Evolutionary conservation across 345 rosid genomes (phyloP).

Genomic region (Rhodamnia rubescens): DNA sequence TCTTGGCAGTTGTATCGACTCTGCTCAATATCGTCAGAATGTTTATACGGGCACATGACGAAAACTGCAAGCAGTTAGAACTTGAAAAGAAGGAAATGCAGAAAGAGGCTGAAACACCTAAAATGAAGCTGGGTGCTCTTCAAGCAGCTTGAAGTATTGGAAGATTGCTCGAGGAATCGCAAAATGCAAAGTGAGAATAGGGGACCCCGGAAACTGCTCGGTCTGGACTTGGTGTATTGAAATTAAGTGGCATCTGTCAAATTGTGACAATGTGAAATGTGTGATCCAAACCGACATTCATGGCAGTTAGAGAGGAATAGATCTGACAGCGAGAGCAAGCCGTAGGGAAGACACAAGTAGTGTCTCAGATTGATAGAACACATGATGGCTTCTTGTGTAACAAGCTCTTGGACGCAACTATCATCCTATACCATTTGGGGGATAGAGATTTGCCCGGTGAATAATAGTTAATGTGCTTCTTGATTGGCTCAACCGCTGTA

Average conservation of each 20-base stretch:
- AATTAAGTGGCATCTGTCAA: neutral
- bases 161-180: neutral
- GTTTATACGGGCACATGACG: slow-evolving; percentile 67
- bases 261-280: neutral
- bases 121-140: slow-evolving; percentile 12
- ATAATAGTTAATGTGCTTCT: neutral
- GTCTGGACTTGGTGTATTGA: neutral
- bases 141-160: neutral
- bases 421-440: neutral
- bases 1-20: slow-evolving; percentile 58
- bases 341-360: neutral
- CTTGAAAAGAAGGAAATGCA: slow-evolving; percentile 50
- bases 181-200: neutral
- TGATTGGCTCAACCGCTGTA: neutral
- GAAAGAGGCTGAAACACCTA: slow-evolving; percentile 30
- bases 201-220: neutral
- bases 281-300: neutral
- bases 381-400: neutral
- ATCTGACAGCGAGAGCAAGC: neutral
- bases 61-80: slow-evolving; percentile 71
- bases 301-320: neutral
- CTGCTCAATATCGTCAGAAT: slow-evolving; percentile 62
- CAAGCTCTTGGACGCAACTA: neutral
- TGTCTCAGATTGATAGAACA: neutral
- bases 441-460: neutral